phyloP scores from a whole-genome alignment of 148 eudicot genomes.

The Hydrangea macrophylla region DNA sequence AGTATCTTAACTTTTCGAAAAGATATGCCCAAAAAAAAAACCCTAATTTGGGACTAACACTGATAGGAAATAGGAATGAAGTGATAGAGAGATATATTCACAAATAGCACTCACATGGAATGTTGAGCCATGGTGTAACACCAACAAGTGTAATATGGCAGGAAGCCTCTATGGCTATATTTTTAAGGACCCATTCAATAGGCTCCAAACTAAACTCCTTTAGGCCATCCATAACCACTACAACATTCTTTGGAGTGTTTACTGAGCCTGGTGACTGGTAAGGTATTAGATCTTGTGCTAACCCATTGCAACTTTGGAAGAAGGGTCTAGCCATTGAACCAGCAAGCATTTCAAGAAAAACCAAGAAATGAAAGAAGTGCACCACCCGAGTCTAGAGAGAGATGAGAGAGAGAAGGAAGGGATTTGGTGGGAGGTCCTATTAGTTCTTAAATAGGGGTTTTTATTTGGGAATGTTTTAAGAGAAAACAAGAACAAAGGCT shows the following conservation, averaged over 20 bases:
- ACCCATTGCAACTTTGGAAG: not conserved
- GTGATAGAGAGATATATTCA: no score
- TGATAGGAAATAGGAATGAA: not conserved
- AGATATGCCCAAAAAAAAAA: no score
- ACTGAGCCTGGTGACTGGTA: conserved; percentile 5
- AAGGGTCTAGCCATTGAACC: not conserved
- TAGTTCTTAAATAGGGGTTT: not conserved
- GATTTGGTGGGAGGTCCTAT: not conserved
- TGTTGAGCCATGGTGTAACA: conserved; percentile 27
- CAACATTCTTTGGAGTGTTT: conserved; percentile 11
- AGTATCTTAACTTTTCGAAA: no score
- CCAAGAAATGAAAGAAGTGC: no score
- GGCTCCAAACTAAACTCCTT: conserved; percentile 23
- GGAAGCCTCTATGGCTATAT: not conserved
- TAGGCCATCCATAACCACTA: conserved; percentile 27
- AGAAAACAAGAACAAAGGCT: not conserved
- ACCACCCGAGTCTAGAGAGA: not conserved
- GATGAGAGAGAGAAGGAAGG: not conserved
- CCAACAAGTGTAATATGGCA: conserved; percentile 25
- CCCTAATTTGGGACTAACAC: not conserved
- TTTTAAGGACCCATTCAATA: conserved; percentile 32
- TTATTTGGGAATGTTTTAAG: not conserved
- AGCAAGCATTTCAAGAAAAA: not conserved
- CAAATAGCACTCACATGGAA: conserved; percentile 20
- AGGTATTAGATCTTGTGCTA: not conserved